Evolutionary conservation across 345 rosid species (phyloP).

Genomic region (Kernera saxatilis): DNA sequence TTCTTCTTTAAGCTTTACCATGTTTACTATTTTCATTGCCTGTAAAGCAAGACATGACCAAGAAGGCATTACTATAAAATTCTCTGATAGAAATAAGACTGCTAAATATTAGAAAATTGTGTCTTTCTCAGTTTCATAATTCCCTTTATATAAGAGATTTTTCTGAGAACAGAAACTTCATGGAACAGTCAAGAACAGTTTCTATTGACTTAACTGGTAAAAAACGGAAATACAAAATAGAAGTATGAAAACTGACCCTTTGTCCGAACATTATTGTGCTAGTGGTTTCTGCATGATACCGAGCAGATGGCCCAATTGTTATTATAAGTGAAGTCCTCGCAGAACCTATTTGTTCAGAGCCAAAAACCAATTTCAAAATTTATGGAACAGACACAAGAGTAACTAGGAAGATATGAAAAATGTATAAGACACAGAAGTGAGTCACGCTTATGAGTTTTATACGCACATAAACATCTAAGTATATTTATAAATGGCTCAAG

Average conservation of each 20-base stretch:
- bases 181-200: background rate
- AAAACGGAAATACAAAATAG: background rate
- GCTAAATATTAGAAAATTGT: background rate
- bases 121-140: background rate
- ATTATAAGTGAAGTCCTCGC: conserved; percentile 90
- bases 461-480: background rate
- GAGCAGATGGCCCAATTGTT: conserved; percentile 82
- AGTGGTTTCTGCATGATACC: conserved; percentile 79
- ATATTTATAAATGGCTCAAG: background rate
- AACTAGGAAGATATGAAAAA: background rate
- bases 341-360: conserved; percentile 50
- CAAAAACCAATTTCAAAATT: background rate
- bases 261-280: conserved; percentile 95
- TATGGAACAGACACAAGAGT: background rate
- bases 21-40: conserved; percentile 96
- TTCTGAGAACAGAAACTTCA: background rate
- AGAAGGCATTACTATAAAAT: background rate
- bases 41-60: conserved; percentile 35
- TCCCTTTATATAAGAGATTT: background rate
- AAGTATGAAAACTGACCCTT: conserved; percentile 51
- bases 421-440: background rate
- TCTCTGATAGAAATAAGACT: background rate
- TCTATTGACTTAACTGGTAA: background rate
- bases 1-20: conserved; percentile 91
- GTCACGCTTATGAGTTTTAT: background rate